A percentile compares a stretch with the other conserved stretches of the same genome.
Conservation (phyloP, 2,329 filamentous ascomycete species). For the Alternaria alternata region DNA sequence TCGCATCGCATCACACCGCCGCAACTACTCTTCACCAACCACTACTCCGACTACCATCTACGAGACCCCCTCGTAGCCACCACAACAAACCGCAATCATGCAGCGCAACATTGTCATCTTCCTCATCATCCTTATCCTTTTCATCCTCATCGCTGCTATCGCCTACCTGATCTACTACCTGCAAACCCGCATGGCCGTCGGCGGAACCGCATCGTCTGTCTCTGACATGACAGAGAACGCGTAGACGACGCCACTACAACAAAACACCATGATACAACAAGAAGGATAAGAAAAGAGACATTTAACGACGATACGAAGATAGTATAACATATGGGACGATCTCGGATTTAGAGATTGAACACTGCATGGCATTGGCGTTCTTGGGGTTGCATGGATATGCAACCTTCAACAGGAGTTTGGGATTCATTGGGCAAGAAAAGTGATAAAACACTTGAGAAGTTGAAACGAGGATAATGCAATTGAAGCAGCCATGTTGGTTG, state of each 20-base stretch:
- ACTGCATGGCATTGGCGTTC: slow-evolving; percentile 12
- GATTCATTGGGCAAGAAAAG: not conserved
- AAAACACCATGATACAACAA: not conserved
- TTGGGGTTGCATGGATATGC: slow-evolving; percentile 5
- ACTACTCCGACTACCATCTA: not conserved
- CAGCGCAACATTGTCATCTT: slow-evolving; percentile 62
- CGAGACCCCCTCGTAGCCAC: not conserved
- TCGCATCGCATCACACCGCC: not conserved
- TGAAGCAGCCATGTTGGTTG: not conserved
- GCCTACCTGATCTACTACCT: slow-evolving; percentile 60
- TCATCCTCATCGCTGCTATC: slow-evolving; percentile 59
- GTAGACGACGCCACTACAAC: not conserved
- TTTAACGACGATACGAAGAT: slow-evolving; percentile 4
- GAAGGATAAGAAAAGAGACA: not conserved
- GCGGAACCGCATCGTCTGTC: slow-evolving; percentile 40
- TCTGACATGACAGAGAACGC: slow-evolving; percentile 42
- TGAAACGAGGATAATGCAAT: slow-evolving; percentile 5
- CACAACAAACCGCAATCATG: slow-evolving; percentile 47
- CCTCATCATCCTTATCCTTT: slow-evolving; percentile 62
- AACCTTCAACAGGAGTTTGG: not conserved
- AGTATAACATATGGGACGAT: not conserved
- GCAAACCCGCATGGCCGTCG: slow-evolving; percentile 54
- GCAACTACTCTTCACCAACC: not conserved
- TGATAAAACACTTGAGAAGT: not conserved
- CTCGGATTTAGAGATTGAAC: not conserved